Conservation (phyloP, 1,284 basidiomycete genomes). For the Xerocomus minutiporus region DNA sequence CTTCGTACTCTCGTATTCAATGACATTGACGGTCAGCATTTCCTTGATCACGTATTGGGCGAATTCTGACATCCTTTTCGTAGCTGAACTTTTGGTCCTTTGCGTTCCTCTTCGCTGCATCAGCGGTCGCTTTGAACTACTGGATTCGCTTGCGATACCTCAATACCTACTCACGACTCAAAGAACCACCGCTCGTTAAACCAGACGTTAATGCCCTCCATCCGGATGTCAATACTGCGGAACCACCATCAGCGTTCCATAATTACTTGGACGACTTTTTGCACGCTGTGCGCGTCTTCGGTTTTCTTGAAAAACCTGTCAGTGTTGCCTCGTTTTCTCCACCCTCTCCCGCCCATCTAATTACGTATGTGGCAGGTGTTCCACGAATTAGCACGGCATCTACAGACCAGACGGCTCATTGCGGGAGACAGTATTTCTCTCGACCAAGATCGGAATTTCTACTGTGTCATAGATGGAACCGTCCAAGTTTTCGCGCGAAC, state of each 20-base stretch:
- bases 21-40: slow-evolving; percentile 72
- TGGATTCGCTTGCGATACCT: slow-evolving; percentile 81
- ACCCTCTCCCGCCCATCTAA: background rate
- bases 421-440: slow-evolving; percentile 90
- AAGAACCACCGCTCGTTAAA: slow-evolving; percentile 79
- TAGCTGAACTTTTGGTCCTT: slow-evolving; percentile 89
- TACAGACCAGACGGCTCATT: slow-evolving; percentile 87
- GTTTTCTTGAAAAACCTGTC: slow-evolving; percentile 92
- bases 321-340: slow-evolving; percentile 22
- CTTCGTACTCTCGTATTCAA: slow-evolving; percentile 78
- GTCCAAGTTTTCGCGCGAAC: slow-evolving; percentile 82
- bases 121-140: slow-evolving; percentile 69
- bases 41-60: background rate
- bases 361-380: slow-evolving; percentile 60
- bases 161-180: slow-evolving; percentile 74
- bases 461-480: slow-evolving; percentile 91
- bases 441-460: slow-evolving; percentile 90
- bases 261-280: slow-evolving; percentile 95
- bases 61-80: slow-evolving; percentile 2
- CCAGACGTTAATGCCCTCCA: slow-evolving; percentile 77
- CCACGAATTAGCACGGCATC: slow-evolving; percentile 88
- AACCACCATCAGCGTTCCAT: slow-evolving; percentile 76
- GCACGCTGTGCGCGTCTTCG: slow-evolving; percentile 91
- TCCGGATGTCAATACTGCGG: slow-evolving; percentile 77
- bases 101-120: slow-evolving; percentile 67